Base-by-base conservation (phyloP, 2,329 filamentous ascomycete species). In the Monilinia fructigena region DNA sequence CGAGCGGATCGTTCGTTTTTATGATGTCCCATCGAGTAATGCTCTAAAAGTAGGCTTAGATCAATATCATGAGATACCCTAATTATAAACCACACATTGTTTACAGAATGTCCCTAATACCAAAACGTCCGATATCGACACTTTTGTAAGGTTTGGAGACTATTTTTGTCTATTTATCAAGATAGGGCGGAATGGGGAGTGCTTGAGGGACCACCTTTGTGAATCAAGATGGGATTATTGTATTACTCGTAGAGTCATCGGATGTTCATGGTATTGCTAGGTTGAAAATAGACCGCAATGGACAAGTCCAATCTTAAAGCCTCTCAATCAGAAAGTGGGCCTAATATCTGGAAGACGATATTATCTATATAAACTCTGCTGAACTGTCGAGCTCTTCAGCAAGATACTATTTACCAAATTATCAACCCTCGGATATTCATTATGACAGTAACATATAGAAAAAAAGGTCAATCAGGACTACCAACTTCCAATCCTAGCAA, bases 401-500 rank as follows among this genome's bases (percentile, higher is more conserved):
- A n/a, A 23, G 6, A 38, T 50, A 4, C 31, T 35, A 50, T n/a
- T 26, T 26, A 16, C 28, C n/a, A 4, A 4, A 16, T 10, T 6
- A 6, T 6, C 10, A 8, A 12, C 7, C 18, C 58, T 3, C 11
- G 18, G 20, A 60, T 12, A 26, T 35, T 20, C 10, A 61, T 40
- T 31, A 65, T 65, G 63, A 50, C 63, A n/a, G 35, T 38, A 3
- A 23, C 48, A 26, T 23, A 65, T 52, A 47, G 40, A 7, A 60
- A 12, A 4, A 16, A 35, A 38, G 72, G 70, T 5, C 70, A 72
- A 61, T 59, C 75, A 20, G 67, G 66, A 53, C 81, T 92, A 26
- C 90, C 90, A 3, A 85, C 84, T 3, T 77, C 80, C 3, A 80
- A 84, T 50, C 85, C 88, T 52, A 89, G 86, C 4, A 75, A 77